Evolutionary conservation across 108 stramenopile species (phyloP).

Genomic region (Conticribra guillardii): DNA sequence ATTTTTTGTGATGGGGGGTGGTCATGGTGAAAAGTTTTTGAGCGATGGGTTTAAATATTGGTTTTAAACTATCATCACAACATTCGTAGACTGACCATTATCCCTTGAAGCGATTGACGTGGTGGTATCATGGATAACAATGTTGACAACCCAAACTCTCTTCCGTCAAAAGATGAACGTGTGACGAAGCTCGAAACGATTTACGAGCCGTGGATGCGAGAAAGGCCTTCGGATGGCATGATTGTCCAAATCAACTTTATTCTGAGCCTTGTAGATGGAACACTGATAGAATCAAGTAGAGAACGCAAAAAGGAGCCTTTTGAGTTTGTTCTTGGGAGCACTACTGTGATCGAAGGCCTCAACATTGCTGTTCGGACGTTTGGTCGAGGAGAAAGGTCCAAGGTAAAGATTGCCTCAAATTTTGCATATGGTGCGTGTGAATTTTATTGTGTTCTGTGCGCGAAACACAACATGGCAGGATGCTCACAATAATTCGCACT

Average conservation of each 20-base stretch:
- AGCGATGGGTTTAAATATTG: background rate
- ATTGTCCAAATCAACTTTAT: constrained; percentile 15
- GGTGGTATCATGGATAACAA: background rate
- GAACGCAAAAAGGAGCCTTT: constrained; percentile 3
- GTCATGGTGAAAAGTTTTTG: background rate
- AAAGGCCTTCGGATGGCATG: constrained; percentile 8
- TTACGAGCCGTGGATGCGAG: constrained; percentile 7
- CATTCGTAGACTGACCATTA: no score
- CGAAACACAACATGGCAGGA: background rate
- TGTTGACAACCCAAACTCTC: background rate
- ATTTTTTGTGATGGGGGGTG: background rate
- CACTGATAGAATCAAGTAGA: background rate
- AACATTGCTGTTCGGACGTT: constrained; percentile 13
- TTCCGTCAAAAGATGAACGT: background rate
- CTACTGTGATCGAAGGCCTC: constrained; percentile 9
- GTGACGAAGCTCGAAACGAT: constrained; percentile 10
- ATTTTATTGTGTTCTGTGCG: background rate
- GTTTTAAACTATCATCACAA: no score
- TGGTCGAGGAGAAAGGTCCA: constrained; percentile 13
- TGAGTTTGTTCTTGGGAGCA: constrained; percentile 12
- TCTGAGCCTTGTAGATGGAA: constrained; percentile 1
- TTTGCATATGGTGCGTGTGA: constrained; percentile 11
- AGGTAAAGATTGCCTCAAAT: constrained; percentile 5
- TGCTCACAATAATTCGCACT: background rate
- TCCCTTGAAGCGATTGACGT: no score